Percentiles rank a stretch among this genome's conserved stretches.
These are phyloP conservation scores for Iris macrosiphon DNA, from an alignment of 106 monocot genomes.

Conservation along the genomic window DNA sequence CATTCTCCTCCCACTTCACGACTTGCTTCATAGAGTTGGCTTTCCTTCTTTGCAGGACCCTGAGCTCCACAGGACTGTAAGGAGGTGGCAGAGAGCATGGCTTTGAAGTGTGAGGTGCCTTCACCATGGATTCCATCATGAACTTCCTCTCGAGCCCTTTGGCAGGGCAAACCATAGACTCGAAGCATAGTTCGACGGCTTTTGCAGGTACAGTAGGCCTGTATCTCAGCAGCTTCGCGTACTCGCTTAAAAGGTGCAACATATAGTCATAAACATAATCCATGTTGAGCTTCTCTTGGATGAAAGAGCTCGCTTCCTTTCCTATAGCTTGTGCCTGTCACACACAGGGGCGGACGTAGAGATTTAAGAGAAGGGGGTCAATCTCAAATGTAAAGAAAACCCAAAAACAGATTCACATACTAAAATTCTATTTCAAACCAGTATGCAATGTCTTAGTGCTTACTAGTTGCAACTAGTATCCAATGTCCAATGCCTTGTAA, in stretches of 20 bases:
- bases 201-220: conserved; percentile 28
- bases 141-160: conserved; percentile 26
- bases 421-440: too few species aligned
- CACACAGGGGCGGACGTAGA: too few species aligned
- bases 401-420: too few species aligned
- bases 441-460: too few species aligned
- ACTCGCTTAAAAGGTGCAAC: conserved; percentile 62
- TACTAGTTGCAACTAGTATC: too few species aligned
- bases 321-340: conserved; percentile 58
- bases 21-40: conserved; percentile 27
- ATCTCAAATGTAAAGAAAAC: too few species aligned
- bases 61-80: conserved; percentile 23
- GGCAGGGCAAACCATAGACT: conserved; percentile 39
- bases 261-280: conserved; percentile 69
- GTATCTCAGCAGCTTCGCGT: conserved; percentile 51
- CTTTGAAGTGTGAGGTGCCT: background rate
- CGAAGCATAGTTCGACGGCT: conserved; percentile 34
- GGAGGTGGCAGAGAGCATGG: conserved; percentile 42
- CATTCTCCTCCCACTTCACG: conserved; percentile 29
- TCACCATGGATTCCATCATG: conserved; percentile 49
- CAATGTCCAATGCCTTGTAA: too few species aligned
- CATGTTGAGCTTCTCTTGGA: conserved; percentile 49
- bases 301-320: conserved; percentile 38
- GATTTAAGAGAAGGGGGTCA: too few species aligned
- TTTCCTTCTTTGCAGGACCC: conserved; percentile 9